Evolutionary conservation across 805 yeast genomes (phyloP), one percentile per base, ranked within the genome.

Genomic region (Hanseniaspora mollemarum): DNA sequence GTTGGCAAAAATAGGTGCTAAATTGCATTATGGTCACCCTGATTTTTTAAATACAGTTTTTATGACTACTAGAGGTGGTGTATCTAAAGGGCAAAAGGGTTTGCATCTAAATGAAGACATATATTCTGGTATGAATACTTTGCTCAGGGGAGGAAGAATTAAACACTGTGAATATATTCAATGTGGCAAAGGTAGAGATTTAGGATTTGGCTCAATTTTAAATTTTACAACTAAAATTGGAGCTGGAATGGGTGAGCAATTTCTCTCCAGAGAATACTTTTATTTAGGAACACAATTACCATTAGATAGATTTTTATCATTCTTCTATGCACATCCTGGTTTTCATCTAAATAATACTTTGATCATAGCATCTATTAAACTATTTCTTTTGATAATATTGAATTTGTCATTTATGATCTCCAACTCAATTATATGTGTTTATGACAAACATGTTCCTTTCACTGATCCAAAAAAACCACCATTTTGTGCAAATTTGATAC

Each of bases 161-260:
- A 81, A 82, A 60, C 92, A 84, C 60, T 80, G 86, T 62, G 94
- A 84, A 62, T 84, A 83, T 64, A 74, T 77, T 56, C 94, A 84
- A 60, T 84, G 94, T 67, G 94, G 94, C 53, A 84, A 84, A 63
- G 94, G 94, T 39, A 72, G 94, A 62, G 92, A 84, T 68, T 71
- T 84, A 60, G 92, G 94, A 3, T 83, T 84, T 65, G 84, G 86
- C 2, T 83, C 92, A 2, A 83, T 84, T 60, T 72, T 82, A 64
- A 83, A 82, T 63, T 84, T 84, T 66, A 82, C 85, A 5, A 81
- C 90, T 21, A 84, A 84, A 60, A 83, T 84, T 64, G 94, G 94
- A 43, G 86, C 92, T 50, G 94, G 92, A 53, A 84, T 84, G 94
- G 90, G 92, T 43, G 94, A 84, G 60, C 94, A 84, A 61, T 78